Conservation (phyloP, 441 rosid species). For the Gossypium schwendimanii region DNA sequence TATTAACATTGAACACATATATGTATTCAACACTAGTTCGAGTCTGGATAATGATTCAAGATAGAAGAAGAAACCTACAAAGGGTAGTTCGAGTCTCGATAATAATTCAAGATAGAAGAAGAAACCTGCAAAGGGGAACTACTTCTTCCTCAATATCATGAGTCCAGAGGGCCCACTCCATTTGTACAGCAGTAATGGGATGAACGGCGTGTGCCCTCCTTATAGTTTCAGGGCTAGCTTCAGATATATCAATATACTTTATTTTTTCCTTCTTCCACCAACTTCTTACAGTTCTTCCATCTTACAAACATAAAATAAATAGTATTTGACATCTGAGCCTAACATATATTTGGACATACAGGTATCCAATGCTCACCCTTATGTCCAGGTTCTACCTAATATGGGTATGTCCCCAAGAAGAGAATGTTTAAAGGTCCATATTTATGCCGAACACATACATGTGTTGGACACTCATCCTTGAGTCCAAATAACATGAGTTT, state of each 20-base stretch:
- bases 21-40: not conserved
- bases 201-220: conserved; percentile 55
- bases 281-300: conserved; percentile 31
- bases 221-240: conserved; percentile 47
- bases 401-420: not conserved
- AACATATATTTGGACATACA: not conserved
- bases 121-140: conserved; percentile 40
- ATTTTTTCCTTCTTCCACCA: conserved; percentile 49
- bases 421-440: not conserved
- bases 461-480: conserved; percentile 17
- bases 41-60: not conserved
- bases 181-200: conserved; percentile 47
- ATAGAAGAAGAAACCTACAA: conserved; percentile 16
- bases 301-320: not conserved
- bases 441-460: not conserved
- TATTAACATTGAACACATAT: no score
- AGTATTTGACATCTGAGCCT: no score
- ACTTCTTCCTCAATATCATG: conserved; percentile 48
- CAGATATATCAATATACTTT: conserved; percentile 44
- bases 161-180: conserved; percentile 55
- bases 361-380: not conserved
- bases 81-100: not conserved
- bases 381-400: not conserved
- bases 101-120: not conserved
- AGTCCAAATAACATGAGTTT: no score